Evolutionary conservation across 1,139 yeast genomes (phyloP), one percentile per base, ranked within the genome.

Genomic region (Candida albicans): DNA sequence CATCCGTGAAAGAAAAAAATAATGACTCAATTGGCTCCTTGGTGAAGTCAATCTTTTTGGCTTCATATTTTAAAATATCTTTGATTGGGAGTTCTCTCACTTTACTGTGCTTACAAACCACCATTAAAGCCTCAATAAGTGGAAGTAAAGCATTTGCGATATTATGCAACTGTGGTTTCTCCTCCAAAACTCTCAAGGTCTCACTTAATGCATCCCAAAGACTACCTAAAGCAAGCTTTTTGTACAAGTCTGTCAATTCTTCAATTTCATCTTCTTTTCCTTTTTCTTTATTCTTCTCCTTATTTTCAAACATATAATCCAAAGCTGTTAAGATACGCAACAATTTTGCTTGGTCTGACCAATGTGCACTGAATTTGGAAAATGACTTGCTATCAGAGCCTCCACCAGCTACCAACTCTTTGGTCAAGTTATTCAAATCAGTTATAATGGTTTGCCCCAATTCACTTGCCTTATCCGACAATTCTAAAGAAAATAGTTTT

Each of bases 61-160:
- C 81, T 54, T 83, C 86, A 55, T 78, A 82, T 52, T 77, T 77
- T 50, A 81, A 64, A 35, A 38, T 30, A 52, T 82, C 90, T 53
- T 77, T 80, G 37, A 74, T 75, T 50, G 79, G 84, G 41, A 81
- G 57, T 31, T 85, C 89, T 47, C 79, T 79, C 4, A 84, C 84
- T 52, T 84, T 82, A 53, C 91, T 82, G 58, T 89, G 95, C 58
- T 90, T 91, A 67, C 96, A 90, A 33, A 93, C 95, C 44, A 91
- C 96, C 96, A 93, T 89, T 49, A 93, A 70, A 0, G 97, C 84
- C 61, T 93, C 99, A 52, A 93, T 90, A 49, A 89, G 65, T 0
- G 98, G 98, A 27, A 93, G 70, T 33, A 91, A 67, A 1, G 90
- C 86, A 1, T 96, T 87, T 1, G 96, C 93, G 39, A 89, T 79